Conservation (phyloP, 768 basidiomycete genomes). For the Suillus ampliporus region DNA sequence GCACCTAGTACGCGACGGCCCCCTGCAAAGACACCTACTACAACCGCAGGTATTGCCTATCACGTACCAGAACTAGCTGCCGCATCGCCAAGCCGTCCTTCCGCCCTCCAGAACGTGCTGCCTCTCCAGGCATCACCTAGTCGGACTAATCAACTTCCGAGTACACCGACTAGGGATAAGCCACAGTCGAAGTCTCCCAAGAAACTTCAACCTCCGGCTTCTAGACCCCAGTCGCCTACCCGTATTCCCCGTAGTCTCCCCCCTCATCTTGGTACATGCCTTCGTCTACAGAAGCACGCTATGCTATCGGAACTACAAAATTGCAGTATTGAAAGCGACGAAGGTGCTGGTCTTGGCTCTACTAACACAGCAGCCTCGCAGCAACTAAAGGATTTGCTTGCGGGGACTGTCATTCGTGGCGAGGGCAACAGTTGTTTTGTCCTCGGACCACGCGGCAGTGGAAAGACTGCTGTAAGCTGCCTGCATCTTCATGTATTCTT, state of each 20-base stretch:
- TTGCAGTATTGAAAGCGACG: conserved; percentile 24
- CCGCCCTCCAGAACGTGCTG: conserved; percentile 23
- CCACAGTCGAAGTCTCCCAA: conserved; percentile 18
- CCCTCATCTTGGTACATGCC: conserved; percentile 47
- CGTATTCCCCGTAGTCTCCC: conserved; percentile 41
- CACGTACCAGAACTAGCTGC: conserved; percentile 6
- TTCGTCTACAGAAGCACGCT: conserved; percentile 63
- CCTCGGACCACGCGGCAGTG: conserved; percentile 84
- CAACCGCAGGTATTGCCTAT: conserved; percentile 23
- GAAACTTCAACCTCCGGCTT: conserved; percentile 17
- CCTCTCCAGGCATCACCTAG: conserved; percentile 25
- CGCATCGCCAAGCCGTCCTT: not conserved
- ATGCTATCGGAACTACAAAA: conserved; percentile 53
- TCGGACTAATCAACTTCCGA: conserved; percentile 20
- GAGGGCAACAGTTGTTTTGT: conserved; percentile 95
- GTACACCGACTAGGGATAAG: conserved; percentile 23
- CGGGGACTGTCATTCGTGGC: conserved; percentile 75
- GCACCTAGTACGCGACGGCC: not conserved
- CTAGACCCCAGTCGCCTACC: conserved; percentile 18
- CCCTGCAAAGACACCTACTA: conserved; percentile 17
- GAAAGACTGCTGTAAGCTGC: conserved; percentile 76
- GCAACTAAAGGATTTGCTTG: conserved; percentile 67
- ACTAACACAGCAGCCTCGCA: conserved; percentile 59
- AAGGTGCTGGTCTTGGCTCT: conserved; percentile 39
- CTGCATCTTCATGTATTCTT: conserved; percentile 9